Evolutionary conservation across 306 rosid genomes (phyloP).

Genomic region (Cajanus cajan): DNA sequence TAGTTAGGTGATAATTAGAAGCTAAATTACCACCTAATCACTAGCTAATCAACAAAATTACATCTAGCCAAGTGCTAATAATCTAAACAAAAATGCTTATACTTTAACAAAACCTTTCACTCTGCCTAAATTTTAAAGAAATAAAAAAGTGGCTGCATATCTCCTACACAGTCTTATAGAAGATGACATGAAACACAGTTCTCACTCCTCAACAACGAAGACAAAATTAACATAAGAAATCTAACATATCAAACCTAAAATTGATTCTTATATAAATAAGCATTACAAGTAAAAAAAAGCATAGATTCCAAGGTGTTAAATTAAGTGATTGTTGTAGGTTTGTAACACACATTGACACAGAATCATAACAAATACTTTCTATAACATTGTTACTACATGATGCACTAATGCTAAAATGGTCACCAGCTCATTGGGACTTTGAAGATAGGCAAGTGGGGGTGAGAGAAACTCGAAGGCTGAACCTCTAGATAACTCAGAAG

Average conservation of each 20-base stretch:
- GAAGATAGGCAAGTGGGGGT: neutral
- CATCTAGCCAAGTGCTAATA: neutral
- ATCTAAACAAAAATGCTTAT: conserved; percentile 16
- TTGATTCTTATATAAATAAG: neutral
- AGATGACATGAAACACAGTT: too few relatives aligned
- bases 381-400: neutral
- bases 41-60: neutral
- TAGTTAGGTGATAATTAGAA: neutral
- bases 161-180: neutral
- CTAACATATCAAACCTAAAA: neutral
- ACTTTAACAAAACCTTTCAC: neutral
- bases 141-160: neutral
- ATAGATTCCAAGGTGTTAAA: neutral
- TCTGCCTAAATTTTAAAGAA: neutral
- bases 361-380: neutral
- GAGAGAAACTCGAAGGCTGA: neutral
- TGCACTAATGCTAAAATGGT: neutral
- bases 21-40: neutral
- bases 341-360: neutral
- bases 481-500: neutral
- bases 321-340: neutral
- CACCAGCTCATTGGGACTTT: neutral
- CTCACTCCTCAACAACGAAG: neutral
- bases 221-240: neutral
- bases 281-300: neutral